phyloP scores from a whole-genome alignment of 306 rosid genomes.

The Glycine tomentella region DNA sequence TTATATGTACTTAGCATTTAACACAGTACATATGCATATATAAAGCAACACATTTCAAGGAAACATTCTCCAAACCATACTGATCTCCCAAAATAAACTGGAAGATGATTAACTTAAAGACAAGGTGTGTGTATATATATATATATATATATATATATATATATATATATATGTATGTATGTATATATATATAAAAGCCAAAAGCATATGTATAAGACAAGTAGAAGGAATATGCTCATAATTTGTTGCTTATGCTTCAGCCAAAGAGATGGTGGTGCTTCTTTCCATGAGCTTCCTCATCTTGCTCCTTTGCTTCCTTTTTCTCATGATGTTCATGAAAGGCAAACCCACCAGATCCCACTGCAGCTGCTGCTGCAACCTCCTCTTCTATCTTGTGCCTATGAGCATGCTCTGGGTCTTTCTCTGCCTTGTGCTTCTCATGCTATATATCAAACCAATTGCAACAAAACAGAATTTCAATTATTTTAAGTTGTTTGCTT shows the following conservation, averaged over 20 bases:
- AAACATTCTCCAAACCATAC: too few relatives aligned
- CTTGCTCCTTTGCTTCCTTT: constrained; percentile 67
- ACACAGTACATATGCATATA: neutral
- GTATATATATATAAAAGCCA: neutral
- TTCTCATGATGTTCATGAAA: constrained; percentile 83
- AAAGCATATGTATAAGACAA: neutral
- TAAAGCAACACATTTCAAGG: neutral
- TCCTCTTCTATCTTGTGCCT: constrained; percentile 86
- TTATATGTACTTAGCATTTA: neutral
- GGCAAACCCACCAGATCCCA: constrained; percentile 74
- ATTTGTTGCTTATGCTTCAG: constrained; percentile 1
- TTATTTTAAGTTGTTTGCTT: too few relatives aligned
- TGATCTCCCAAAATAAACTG: neutral
- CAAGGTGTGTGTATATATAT: too few relatives aligned
- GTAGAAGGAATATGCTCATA: neutral
- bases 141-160: too few relatives aligned
- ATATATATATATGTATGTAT: too few relatives aligned
- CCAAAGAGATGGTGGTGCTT: constrained; percentile 73
- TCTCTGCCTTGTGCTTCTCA: constrained; percentile 70
- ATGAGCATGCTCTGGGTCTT: constrained; percentile 72
- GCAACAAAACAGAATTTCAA: too few relatives aligned
- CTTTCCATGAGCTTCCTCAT: constrained; percentile 71
- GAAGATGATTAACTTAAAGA: constrained; percentile 6
- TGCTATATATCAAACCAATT: constrained; percentile 42
- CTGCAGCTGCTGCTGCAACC: constrained; percentile 65